phyloP scores from a whole-genome alignment of 2,329 filamentous ascomycete genomes.

The Helicocarpus griseus region DNA sequence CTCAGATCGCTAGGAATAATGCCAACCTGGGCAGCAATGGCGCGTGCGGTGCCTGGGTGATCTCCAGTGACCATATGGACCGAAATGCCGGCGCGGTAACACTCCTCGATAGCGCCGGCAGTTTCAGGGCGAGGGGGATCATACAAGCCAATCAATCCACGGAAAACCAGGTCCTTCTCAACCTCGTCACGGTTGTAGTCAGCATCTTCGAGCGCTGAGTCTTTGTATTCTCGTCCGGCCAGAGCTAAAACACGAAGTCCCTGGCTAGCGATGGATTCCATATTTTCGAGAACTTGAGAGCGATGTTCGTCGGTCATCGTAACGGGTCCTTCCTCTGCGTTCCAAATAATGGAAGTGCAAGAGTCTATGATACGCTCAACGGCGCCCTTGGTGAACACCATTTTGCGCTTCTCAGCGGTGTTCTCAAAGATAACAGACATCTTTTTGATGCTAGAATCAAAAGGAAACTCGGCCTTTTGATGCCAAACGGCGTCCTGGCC shows the following conservation, averaged over 20 bases:
- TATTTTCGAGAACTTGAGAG: conserved; percentile 53
- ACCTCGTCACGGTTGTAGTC: conserved; percentile 50
- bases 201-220: conserved; percentile 23
- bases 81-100: conserved; percentile 62
- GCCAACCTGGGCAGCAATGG: conserved; percentile 69
- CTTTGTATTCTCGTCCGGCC: conserved; percentile 39
- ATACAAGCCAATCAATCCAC: conserved; percentile 78
- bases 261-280: conserved; percentile 57
- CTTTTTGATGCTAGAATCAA: conserved; percentile 65
- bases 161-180: conserved; percentile 60
- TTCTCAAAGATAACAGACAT: conserved; percentile 60
- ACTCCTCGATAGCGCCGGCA: conserved; percentile 59
- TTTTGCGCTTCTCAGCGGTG: conserved; percentile 17
- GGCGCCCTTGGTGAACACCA: conserved; percentile 30
- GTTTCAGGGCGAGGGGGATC: conserved; percentile 79
- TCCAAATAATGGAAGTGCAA: conserved; percentile 45
- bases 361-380: conserved; percentile 59
- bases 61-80: conserved; percentile 83
- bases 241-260: conserved; percentile 61
- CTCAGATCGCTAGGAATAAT: conserved; percentile 59
- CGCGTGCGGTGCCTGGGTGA: conserved; percentile 66
- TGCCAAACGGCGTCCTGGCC: conserved; percentile 45
- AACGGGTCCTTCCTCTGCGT: conserved; percentile 30
- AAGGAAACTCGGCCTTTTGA: conserved; percentile 59
- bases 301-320: conserved; percentile 46